Conservation (phyloP, 1,284 basidiomycete genomes). For the Tremellales sp. region DNA sequence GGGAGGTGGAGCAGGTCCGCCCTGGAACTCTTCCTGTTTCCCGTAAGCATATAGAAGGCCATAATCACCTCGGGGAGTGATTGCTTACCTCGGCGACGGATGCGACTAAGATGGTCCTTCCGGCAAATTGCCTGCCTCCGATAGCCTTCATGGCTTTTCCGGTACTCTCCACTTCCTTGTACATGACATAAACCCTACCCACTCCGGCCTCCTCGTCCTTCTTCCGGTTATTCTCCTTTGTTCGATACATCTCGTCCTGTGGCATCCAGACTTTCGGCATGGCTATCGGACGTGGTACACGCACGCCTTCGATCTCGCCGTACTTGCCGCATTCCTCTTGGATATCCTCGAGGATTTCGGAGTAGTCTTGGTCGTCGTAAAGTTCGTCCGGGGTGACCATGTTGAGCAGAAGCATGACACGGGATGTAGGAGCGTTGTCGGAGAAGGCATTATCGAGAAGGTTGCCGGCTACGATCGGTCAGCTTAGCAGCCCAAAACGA, state of each 20-base stretch:
- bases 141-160: conserved; percentile 70
- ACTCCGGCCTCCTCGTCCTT: conserved; percentile 84
- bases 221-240: conserved; percentile 53
- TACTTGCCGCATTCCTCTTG: conserved; percentile 85
- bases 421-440: conserved; percentile 57
- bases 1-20: conserved; percentile 40
- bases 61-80: no score
- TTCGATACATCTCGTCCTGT: conserved; percentile 56
- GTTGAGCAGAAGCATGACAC: conserved; percentile 94
- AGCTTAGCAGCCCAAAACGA: conserved; percentile 3
- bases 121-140: conserved; percentile 87
- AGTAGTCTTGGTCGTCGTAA: conserved; percentile 84
- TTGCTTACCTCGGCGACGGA: conserved; percentile 43
- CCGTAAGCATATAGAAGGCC: no score
- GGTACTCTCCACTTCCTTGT: conserved; percentile 60
- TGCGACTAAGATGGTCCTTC: conserved; percentile 67
- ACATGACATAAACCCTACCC: conserved; percentile 90
- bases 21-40: conserved; percentile 45
- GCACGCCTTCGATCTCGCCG: conserved; percentile 76
- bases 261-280: conserved; percentile 78
- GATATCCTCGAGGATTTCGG: conserved; percentile 90
- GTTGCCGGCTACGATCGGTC: conserved; percentile 70
- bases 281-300: conserved; percentile 72
- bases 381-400: conserved; percentile 97
- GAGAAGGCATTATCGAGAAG: conserved; percentile 60